Evolutionary conservation across 805 yeast genomes (phyloP), one percentile per base, ranked within the genome.

Genomic region (Nakazawaea sp.): DNA sequence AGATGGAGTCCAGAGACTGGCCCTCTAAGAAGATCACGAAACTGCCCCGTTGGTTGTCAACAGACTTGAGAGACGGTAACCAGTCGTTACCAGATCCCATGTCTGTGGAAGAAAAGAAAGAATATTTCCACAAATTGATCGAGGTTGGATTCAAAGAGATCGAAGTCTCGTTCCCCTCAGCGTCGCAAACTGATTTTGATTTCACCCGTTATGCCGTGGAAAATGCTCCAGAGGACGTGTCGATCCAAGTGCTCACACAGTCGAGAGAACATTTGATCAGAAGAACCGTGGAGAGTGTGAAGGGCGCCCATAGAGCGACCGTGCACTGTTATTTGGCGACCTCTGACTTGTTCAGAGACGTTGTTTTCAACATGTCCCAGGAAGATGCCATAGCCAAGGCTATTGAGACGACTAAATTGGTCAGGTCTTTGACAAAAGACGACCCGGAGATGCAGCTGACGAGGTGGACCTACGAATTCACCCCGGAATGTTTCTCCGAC

Each of bases 21-120:
- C 90, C 90, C 16, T 61, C 69, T 47, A 76, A 75, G 32, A 58
- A 68, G 32, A 76, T 81, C 49, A 70, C 72, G 33, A 78, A 77
- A 55, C 81, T 88, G 4, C 90, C 90, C 44, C 68, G 88, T 53
- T 81, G 90, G 90, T 66, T 81, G 38, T 75, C 86, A 7, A 81
- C 90, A 1, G 90, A 81, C 58, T 66, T 81, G 45, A 72, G 90
- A 64, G 90, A 81, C 52, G 90, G 90, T 45, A 81, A 81, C 60
- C 90, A 81, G 56, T 75, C 88, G 15, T 65, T 81, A 41, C 90
- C 90, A 19, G 90, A 81, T 60, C 90, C 90, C 20, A 81, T 81
- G 90, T 68, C 81, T 8, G 73, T 81, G 12, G 77, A 68, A 35
- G 84, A 81, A 57, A 81, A 81, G 61, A 79, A 80, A 52, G 79